These are phyloP conservation scores for Erysimum cheiri DNA, from an alignment of 441 rosid genomes.

Conservation along the genomic window DNA sequence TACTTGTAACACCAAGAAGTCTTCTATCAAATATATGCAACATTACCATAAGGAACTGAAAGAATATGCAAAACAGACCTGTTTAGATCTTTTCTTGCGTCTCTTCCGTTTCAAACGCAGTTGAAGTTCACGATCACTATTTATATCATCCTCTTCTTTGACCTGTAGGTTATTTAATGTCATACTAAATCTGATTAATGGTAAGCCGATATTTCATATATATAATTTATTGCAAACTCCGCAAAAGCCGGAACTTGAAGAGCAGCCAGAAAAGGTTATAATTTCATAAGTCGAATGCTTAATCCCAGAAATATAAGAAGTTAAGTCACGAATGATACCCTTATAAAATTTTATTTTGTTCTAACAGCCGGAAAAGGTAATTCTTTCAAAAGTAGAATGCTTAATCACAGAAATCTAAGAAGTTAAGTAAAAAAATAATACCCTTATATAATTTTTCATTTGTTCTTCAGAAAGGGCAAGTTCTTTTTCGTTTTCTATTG, in stretches of 20 bases:
- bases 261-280: conserved; percentile 30
- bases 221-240: conserved; percentile 25
- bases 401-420: conserved; percentile 24
- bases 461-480: conserved; percentile 84
- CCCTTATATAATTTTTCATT: conserved; percentile 80
- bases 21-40: conserved; percentile 25
- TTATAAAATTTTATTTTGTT: conserved; percentile 71
- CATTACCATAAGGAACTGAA: conserved; percentile 35
- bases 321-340: conserved; percentile 55
- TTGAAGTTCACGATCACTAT: conserved; percentile 80
- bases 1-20: conserved; percentile 23
- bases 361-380: conserved; percentile 42
- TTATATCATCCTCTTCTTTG: conserved; percentile 97
- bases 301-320: conserved; percentile 23
- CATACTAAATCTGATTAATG: conserved; percentile 34
- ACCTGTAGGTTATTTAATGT: conserved; percentile 58
- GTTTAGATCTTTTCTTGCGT: conserved; percentile 59
- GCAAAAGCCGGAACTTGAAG: conserved; percentile 27
- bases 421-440: conserved; percentile 40
- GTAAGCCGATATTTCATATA: conserved; percentile 14
- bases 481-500: conserved; percentile 85
- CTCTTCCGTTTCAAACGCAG: conserved; percentile 79
- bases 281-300: conserved; percentile 28
- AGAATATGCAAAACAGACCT: conserved; percentile 55
- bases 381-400: conserved; percentile 29